These are phyloP conservation scores for Solanum hybrid DNA, from an alignment of 305 asterid species.

Conservation along the genomic window DNA sequence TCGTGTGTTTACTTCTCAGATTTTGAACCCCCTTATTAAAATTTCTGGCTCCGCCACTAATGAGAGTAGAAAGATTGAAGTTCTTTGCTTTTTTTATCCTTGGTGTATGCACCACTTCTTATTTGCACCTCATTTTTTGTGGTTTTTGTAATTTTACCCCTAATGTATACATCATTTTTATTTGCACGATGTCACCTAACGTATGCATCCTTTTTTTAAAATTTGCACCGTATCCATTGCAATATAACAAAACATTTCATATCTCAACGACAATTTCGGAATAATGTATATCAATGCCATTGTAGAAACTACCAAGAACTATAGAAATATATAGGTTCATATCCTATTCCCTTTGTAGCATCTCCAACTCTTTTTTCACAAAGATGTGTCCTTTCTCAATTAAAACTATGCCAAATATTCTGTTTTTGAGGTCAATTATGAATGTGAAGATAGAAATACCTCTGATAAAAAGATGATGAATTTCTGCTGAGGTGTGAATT, in stretches of 20 bases:
- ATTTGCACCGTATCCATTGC: neutral
- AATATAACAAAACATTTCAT: neutral
- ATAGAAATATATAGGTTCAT: neutral
- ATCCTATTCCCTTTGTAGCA: neutral
- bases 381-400: neutral
- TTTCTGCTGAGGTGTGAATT: neutral
- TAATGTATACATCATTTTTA: neutral
- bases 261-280: neutral
- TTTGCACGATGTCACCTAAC: neutral
- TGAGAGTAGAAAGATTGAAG: neutral
- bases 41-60: neutral
- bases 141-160: neutral
- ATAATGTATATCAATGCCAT: neutral
- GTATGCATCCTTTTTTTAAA: neutral
- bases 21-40: no score
- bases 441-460: neutral
- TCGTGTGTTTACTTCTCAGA: no score
- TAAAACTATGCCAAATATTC: neutral
- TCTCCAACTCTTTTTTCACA: neutral
- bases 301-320: neutral
- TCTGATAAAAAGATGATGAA: neutral
- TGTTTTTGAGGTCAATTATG: neutral
- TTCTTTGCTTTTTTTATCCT: neutral
- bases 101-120: neutral
- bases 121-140: neutral